These are phyloP conservation scores for Asterophora lycoperdoides DNA, from an alignment of 768 basidiomycete species.

Conservation along the genomic window DNA sequence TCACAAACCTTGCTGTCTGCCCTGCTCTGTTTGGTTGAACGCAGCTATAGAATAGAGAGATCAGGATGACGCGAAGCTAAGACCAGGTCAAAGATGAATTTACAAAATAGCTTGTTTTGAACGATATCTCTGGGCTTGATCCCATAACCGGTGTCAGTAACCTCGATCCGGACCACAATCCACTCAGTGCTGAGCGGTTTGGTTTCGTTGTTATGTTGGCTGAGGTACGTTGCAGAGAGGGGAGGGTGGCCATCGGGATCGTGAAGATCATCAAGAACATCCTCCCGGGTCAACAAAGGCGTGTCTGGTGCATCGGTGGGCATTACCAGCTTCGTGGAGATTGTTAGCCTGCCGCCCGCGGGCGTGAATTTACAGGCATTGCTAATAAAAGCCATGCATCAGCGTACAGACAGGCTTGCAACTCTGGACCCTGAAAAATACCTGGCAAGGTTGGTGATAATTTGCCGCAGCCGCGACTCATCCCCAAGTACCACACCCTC, in stretches of 20 bases:
- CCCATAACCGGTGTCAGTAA: conserved; percentile 67
- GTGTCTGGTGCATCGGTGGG: conserved; percentile 15
- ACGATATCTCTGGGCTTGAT: conserved; percentile 56
- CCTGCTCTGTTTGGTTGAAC: conserved; percentile 77
- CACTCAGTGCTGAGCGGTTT: conserved; percentile 43
- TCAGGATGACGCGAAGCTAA: background rate
- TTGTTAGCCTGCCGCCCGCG: conserved; percentile 59
- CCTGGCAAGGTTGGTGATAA: conserved; percentile 84
- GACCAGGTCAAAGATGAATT: conserved; percentile 10
- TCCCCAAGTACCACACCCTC: conserved; percentile 79
- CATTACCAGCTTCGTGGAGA: conserved; percentile 59
- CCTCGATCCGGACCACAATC: conserved; percentile 82
- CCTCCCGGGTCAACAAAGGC: background rate
- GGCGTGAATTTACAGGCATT: conserved; percentile 83
- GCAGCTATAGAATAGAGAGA: conserved; percentile 41
- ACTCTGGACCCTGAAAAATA: conserved; percentile 6
- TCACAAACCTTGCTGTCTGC: conserved; percentile 54
- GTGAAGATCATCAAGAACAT: background rate
- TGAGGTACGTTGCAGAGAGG: conserved; percentile 38
- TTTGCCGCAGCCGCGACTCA: conserved; percentile 75
- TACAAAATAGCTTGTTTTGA: conserved; percentile 68
- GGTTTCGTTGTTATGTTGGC: conserved; percentile 46
- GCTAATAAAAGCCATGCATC: conserved; percentile 27
- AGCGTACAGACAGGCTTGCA: background rate
- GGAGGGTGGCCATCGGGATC: conserved; percentile 28